Evolutionary conservation across 2,329 filamentous ascomycete species (phyloP).

Genomic region (Fusarium coffeatum): DNA sequence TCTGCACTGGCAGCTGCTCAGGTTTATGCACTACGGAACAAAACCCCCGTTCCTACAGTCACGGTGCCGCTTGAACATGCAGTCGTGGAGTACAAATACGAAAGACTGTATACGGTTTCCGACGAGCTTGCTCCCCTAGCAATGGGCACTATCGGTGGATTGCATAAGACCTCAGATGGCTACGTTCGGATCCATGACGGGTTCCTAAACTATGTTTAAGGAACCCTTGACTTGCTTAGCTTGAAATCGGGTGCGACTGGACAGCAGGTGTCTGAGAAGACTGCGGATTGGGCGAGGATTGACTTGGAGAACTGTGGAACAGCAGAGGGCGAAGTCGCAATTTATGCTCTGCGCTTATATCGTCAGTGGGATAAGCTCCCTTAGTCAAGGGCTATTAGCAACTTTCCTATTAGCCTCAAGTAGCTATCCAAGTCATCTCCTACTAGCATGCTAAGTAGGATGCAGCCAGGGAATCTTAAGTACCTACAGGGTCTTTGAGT

Average conservation of each 20-base stretch:
- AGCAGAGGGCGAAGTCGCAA: conserved; percentile 54
- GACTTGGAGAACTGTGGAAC: conserved; percentile 62
- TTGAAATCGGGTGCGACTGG: conserved; percentile 50
- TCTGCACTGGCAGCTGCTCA: conserved; percentile 63
- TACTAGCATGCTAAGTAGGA: background rate
- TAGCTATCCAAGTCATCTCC: conserved; percentile 46
- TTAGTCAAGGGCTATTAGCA: conserved; percentile 57
- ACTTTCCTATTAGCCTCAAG: conserved; percentile 59
- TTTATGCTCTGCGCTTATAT: conserved; percentile 62
- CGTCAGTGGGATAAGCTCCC: conserved; percentile 63
- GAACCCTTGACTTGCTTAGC: conserved; percentile 57
- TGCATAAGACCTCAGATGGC: conserved; percentile 63
- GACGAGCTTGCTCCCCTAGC: conserved; percentile 50
- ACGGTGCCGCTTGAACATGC: conserved; percentile 60
- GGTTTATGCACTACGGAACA: conserved; percentile 53
- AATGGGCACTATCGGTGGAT: conserved; percentile 61
- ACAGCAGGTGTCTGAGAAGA: conserved; percentile 53
- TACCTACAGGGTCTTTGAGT: conserved; percentile 72
- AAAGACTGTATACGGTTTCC: conserved; percentile 61
- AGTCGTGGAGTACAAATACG: conserved; percentile 64
- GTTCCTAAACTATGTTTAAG: conserved; percentile 62
- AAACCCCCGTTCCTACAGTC: conserved; percentile 50
- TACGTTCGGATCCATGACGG: conserved; percentile 66
- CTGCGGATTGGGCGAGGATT: conserved; percentile 55
- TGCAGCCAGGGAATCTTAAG: background rate